Conservation (phyloP, 2,329 filamentous ascomycete species). For the Apiospora aurea region DNA sequence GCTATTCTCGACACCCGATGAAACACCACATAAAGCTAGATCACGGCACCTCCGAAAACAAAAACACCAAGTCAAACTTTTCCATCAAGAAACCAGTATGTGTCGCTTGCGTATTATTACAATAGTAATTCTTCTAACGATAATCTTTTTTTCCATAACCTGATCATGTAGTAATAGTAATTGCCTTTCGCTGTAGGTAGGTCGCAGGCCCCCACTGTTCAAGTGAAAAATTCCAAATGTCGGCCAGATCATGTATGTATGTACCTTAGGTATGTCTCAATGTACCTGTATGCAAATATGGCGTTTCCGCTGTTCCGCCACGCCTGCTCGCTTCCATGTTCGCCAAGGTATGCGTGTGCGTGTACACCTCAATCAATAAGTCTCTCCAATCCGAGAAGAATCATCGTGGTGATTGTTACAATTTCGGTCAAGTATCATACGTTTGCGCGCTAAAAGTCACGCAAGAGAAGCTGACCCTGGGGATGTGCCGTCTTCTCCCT, state of each 20-base stretch:
- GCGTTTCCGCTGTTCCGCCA: constrained; percentile 1
- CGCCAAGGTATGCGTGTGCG: neutral
- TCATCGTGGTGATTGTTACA: neutral
- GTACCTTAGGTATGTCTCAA: no score
- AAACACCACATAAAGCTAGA: neutral
- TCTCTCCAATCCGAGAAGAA: neutral
- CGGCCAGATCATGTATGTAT: neutral
- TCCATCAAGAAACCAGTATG: neutral
- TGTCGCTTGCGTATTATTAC: neutral
- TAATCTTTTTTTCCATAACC: constrained; percentile 8
- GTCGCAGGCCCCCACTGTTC: neutral
- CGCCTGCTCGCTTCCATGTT: neutral
- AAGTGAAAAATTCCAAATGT: constrained; percentile 6
- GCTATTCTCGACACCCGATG: neutral
- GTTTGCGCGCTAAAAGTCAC: neutral
- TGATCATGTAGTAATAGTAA: neutral
- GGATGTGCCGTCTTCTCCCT: neutral
- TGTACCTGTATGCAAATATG: constrained; percentile 20
- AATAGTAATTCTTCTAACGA: constrained; percentile 4
- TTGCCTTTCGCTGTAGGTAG: constrained; percentile 20
- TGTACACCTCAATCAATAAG: neutral
- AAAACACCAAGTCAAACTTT: neutral
- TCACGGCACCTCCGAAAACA: neutral
- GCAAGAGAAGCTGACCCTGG: neutral
- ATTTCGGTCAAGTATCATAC: neutral